phyloP scores from a whole-genome alignment of 345 rosid species.

The Alliaria petiolata region DNA sequence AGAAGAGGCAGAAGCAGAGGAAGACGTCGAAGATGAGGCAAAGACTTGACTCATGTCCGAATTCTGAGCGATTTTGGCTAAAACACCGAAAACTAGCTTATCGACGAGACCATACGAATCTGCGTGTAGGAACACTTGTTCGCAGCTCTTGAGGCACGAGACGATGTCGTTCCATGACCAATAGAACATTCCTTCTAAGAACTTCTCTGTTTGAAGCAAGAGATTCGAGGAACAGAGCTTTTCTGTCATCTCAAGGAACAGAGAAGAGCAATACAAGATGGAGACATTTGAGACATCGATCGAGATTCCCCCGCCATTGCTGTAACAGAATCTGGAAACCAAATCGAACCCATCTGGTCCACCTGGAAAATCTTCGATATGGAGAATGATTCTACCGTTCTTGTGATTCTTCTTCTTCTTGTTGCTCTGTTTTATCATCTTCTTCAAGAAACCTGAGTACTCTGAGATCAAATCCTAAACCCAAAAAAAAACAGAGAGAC shows the following conservation, averaged over 20 bases:
- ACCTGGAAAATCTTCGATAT: constrained; percentile 57
- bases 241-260: constrained; percentile 66
- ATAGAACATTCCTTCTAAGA: constrained; percentile 52
- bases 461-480: constrained; percentile 43
- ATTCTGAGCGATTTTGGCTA: constrained; percentile 57
- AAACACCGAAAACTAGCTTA: constrained; percentile 47
- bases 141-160: constrained; percentile 52
- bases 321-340: constrained; percentile 67
- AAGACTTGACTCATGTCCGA: constrained; percentile 38
- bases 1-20: constrained; percentile 34
- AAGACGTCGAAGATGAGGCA: constrained; percentile 46
- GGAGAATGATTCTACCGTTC: constrained; percentile 37
- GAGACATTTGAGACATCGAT: constrained; percentile 53
- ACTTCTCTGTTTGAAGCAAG: constrained; percentile 46
- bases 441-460: constrained; percentile 56
- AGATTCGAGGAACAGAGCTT: constrained; percentile 48
- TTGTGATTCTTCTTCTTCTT: constrained; percentile 40
- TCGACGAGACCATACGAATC: constrained; percentile 53
- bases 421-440: constrained; percentile 47
- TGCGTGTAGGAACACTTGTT: constrained; percentile 46
- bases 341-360: constrained; percentile 65
- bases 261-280: constrained; percentile 53
- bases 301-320: constrained; percentile 41
- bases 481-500: constrained; percentile 17
- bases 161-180: constrained; percentile 69